These are phyloP conservation scores for Suhomyces bribrorum DNA, from an alignment of 1,139 yeast genomes.

Conservation along the genomic window DNA sequence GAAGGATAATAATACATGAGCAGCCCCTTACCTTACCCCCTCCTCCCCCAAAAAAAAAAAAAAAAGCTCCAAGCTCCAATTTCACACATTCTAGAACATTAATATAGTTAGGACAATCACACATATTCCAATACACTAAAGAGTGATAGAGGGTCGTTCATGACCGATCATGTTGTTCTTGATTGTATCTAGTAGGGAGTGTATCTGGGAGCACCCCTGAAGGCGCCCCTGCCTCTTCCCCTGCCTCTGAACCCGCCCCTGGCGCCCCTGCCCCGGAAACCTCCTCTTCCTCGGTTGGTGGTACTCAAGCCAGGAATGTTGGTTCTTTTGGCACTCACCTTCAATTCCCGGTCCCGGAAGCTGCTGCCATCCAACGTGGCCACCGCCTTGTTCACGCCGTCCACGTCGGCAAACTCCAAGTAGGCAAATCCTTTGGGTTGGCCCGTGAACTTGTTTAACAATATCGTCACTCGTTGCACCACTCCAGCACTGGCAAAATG, in stretches of 20 bases:
- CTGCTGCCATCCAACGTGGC: constrained; percentile 60
- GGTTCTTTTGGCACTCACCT: constrained; percentile 76
- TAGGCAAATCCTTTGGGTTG: constrained; percentile 87
- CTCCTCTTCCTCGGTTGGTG: constrained; percentile 49
- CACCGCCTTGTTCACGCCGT: constrained; percentile 65
- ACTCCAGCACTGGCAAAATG: constrained; percentile 75
- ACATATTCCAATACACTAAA: too few relatives aligned
- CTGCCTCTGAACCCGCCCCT: constrained; percentile 26
- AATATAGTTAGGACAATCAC: too few relatives aligned
- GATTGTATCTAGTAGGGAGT: constrained; percentile 15
- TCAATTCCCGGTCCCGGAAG: constrained; percentile 68
- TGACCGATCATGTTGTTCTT: too few relatives aligned
- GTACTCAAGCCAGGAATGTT: constrained; percentile 67
- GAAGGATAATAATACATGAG: not conserved
- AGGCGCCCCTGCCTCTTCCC: constrained; percentile 15
- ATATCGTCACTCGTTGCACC: constrained; percentile 81
- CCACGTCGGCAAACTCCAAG: constrained; percentile 70
- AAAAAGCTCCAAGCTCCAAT: too few relatives aligned
- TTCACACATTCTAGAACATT: too few relatives aligned
- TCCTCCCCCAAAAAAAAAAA: too few relatives aligned
- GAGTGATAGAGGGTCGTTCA: too few relatives aligned
- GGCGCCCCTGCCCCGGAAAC: constrained; percentile 33
- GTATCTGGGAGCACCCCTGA: constrained; percentile 21
- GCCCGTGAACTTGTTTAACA: constrained; percentile 70
- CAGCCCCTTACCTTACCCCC: too few relatives aligned